A percentile compares a stretch with the other conserved stretches of the same genome.
Evolutionary conservation across 306 rosid species (phyloP).

Genomic region (Trifolium fragiferum): DNA sequence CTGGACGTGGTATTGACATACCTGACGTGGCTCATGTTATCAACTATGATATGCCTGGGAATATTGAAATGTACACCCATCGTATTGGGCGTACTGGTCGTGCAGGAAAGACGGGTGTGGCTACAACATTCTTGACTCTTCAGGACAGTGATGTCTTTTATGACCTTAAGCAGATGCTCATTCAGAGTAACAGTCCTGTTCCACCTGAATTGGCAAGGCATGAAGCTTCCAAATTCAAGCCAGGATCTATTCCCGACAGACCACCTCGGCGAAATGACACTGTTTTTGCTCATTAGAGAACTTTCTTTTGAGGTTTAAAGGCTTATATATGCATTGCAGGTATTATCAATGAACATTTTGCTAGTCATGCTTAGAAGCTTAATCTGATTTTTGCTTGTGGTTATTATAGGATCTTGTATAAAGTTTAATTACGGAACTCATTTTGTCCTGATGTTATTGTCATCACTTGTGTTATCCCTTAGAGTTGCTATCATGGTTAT

Average conservation of each 20-base stretch:
- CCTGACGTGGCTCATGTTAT: slow-evolving; percentile 94
- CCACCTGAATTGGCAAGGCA: slow-evolving; percentile 94
- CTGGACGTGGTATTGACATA: slow-evolving; percentile 96
- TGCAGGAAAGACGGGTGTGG: slow-evolving; percentile 91
- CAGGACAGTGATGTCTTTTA: slow-evolving; percentile 82
- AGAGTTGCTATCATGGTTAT: slow-evolving; percentile 34
- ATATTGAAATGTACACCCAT: slow-evolving; percentile 88
- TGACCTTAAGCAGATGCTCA: slow-evolving; percentile 93
- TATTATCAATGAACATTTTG: slow-evolving; percentile 33
- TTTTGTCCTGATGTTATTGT: slow-evolving; percentile 27
- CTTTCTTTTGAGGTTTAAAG: slow-evolving; percentile 18
- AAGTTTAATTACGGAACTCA: slow-evolving; percentile 21
- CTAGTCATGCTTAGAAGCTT: slow-evolving; percentile 30
- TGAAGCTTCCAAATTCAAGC: slow-evolving; percentile 94
- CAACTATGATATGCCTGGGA: slow-evolving; percentile 89
- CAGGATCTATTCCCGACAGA: slow-evolving; percentile 86
- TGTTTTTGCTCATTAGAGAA: slow-evolving; percentile 71
- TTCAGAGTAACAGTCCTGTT: slow-evolving; percentile 80
- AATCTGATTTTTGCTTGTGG: slow-evolving; percentile 30
- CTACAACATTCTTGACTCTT: slow-evolving; percentile 80
- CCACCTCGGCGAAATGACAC: slow-evolving; percentile 86
- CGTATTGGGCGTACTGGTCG: slow-evolving; percentile 94
- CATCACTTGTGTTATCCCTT: slow-evolving; percentile 38
- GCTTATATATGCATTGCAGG: slow-evolving; percentile 26
- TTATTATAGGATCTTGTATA: slow-evolving; percentile 38